Evolutionary conservation across 108 stramenopile species (phyloP), one percentile per base, ranked within the genome.

Genomic region (Cyclostephanos invisitatus): DNA sequence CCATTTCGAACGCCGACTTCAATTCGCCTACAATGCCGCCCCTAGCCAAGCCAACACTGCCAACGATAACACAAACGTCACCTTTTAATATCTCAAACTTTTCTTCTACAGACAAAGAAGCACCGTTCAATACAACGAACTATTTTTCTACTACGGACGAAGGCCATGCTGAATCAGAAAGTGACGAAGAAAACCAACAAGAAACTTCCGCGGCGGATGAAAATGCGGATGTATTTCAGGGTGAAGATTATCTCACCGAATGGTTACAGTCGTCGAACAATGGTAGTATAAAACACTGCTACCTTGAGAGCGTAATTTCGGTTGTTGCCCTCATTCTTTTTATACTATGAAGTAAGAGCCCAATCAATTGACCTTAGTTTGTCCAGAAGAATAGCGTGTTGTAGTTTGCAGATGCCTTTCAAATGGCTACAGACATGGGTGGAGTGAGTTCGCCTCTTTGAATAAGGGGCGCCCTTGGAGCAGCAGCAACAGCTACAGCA

Each of bases 31-130:
- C 74, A 7, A 54, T 75, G 8, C 58, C 49, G 20, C 74, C 74
- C 8, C 18, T 75, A n/a, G 48, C 67, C 24, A 51, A 55, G 37
- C 74, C 74, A 44, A 68, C 67, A 14, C 64, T 75, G 14, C 0
- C 66, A 10, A 62, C 67, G 28, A 68, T 75, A 25, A 55, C 38
- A 36, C 51, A 68, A 38, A 36, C 62, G 18, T 35, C 27, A 1
- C 74, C 74, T 24, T 62, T 62, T 22, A n/a, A 37, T 29, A 14
- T 36, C 20, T 35, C 66, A 22, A 67, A 17, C 37, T 5, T 40
- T 40, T 29, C 11, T n/a, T 38, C 36, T 40, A n/a, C 38, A 36
- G 36, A 18, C 29, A 42, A 42, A 57, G 72, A 55, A 6, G 10
- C 44, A 46, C 15, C 44, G 1, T 46, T 15, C 14, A 46, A 46